These are phyloP conservation scores for Fonsecaea nubica DNA, from an alignment of 2,329 filamentous ascomycete genomes.

Conservation along the genomic window DNA sequence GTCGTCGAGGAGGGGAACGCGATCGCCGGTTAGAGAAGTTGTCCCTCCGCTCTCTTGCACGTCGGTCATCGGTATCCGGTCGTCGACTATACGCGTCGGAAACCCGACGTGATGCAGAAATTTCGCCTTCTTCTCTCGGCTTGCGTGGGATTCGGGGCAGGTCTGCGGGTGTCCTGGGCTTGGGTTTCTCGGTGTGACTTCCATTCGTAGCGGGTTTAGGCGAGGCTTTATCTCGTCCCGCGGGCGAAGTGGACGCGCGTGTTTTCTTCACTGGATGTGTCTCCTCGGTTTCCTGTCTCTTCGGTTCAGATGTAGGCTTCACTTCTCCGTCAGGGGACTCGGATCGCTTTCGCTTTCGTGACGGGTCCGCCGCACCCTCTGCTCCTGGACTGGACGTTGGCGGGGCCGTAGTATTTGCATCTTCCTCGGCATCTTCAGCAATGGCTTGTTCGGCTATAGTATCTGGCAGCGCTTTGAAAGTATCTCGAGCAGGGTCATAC, in stretches of 20 bases:
- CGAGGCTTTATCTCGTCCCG: constrained; percentile 9
- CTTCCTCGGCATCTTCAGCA: constrained; percentile 36
- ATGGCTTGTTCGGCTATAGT: constrained; percentile 37
- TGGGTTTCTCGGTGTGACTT: constrained; percentile 16
- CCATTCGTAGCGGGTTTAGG: constrained; percentile 21
- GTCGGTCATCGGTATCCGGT: constrained; percentile 41
- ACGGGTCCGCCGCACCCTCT: constrained; percentile 21
- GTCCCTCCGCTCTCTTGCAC: constrained; percentile 47
- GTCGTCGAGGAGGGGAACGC: constrained; percentile 36
- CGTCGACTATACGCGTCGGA: constrained; percentile 36
- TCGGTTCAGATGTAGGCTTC: neutral
- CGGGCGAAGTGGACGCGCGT: constrained; percentile 25
- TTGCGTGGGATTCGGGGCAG: constrained; percentile 36
- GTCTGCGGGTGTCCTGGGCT: constrained; percentile 34
- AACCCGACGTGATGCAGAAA: constrained; percentile 28
- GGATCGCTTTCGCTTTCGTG: constrained; percentile 34
- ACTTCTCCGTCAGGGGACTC: constrained; percentile 21
- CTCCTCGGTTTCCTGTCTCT: constrained; percentile 6
- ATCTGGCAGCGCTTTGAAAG: constrained; percentile 42
- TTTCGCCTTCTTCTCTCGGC: constrained; percentile 38
- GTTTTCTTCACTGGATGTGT: constrained; percentile 27
- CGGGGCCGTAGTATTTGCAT: constrained; percentile 7
- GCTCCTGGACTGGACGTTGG: constrained; percentile 27
- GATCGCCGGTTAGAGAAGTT: constrained; percentile 36
- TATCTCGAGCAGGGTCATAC: constrained; percentile 47